phyloP scores from a whole-genome alignment of 768 basidiomycete genomes.

The Calocybe gangraenosa region DNA sequence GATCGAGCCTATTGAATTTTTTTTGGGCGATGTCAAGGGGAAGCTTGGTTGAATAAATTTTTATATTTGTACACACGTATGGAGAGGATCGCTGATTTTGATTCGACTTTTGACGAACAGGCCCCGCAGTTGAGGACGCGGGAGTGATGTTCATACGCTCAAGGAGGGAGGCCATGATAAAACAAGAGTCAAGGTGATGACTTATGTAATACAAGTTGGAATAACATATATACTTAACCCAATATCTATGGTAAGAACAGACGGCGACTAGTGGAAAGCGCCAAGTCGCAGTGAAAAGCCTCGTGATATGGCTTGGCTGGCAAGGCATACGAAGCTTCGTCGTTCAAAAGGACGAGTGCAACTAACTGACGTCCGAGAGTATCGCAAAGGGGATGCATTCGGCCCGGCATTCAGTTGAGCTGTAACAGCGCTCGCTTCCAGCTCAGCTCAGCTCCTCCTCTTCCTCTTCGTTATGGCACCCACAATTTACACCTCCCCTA shows the following conservation, averaged over 20 bases:
- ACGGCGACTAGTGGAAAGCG: too few species aligned
- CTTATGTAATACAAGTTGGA: too few species aligned
- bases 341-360: too few species aligned
- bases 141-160: conserved; percentile 51
- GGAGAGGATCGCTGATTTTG: conserved; percentile 34
- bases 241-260: too few species aligned
- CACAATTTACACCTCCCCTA: conserved; percentile 44
- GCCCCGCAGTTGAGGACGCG: conserved; percentile 36
- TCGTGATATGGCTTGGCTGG: too few species aligned
- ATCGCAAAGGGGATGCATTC: too few species aligned
- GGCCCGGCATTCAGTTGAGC: too few species aligned
- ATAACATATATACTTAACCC: too few species aligned
- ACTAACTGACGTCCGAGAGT: too few species aligned
- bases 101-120: conserved; percentile 38
- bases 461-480: conserved; percentile 26
- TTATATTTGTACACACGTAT: conserved; percentile 40
- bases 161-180: conserved; percentile 52
- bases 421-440: too few species aligned
- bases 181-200: conserved; percentile 18
- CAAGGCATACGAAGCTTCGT: too few species aligned
- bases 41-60: conserved; percentile 17
- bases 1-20: conserved; percentile 44
- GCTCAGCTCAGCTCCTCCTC: not conserved
- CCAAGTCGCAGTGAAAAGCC: too few species aligned
- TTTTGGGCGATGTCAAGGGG: conserved; percentile 18